Evolutionary conservation across 1,284 basidiomycete species (phyloP), one percentile per base, ranked within the genome.

Genomic region (Cutaneotrichosporon cavernicola): DNA sequence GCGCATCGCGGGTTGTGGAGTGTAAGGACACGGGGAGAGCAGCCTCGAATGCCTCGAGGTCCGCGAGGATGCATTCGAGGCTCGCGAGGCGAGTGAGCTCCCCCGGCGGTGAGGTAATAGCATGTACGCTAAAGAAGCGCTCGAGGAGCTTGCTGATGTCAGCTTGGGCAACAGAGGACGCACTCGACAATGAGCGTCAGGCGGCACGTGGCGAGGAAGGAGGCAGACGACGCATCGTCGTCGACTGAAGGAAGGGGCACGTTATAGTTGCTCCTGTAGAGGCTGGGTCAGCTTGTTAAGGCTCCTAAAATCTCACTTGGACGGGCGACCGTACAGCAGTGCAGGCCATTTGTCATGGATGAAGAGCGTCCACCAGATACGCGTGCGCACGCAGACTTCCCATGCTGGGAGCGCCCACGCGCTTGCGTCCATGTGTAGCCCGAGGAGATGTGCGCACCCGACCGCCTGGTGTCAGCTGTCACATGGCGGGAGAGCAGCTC

Each of bases 321-420:
- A 72, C 1, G 77, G 77, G 4, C 77, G 63, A 0, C 77, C 77
- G 51, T 71, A 71, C 4, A 76, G 49, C 0, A 74, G 65, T 0
- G 73, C 66, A 3, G 72, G 53, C 72, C 72, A 74, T 67, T 77
- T 76, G 68, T 80, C 79, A 34, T 77, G 73, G 16, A 75, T 65
- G 21, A 72, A 34, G 1, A 80, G 61, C 3, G 70, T 69, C 77
- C 79, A 81, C 73, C 74, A 80, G 2, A 81, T 62, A 9, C 78
- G 65, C 46, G 69, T 76, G 16, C 79, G 69, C 4, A 78, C 49
- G 16, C 63, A 69, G 4, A 70, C 60, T 63, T 81, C 79, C 79
- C 79, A 81, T 18, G 56, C 40, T 0, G 79, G 79, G 26, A 81
- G 60, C 5, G 66, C 66, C 79, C 79, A 81, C 4, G 72, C 65